Base-by-base conservation (phyloP, 768 basidiomycete species). In the Lactarius evosmus region DNA sequence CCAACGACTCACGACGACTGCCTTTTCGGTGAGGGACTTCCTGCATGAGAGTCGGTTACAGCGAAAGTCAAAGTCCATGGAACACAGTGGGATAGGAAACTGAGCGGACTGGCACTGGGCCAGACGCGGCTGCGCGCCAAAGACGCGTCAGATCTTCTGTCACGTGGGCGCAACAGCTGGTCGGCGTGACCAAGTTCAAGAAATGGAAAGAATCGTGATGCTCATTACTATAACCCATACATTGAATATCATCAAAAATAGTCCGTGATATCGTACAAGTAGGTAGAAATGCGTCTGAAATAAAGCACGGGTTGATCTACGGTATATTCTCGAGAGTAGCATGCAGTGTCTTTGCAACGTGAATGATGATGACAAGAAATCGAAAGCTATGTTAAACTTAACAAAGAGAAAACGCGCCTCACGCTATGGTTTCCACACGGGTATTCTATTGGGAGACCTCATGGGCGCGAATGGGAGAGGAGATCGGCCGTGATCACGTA, bases 11-110 rank as follows among this genome's bases (percentile, higher is more conserved):
- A 93, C 91, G 65, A 94, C 91, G 12, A 94, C 91, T 3, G 91
- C 91, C 73, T 91, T 93, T 69, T 92, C 91, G 2, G 78, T 77
- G 52, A 94, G 73, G 2, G 80, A 66, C 69, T 81, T 81, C 61
- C 91, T 83, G 73, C 90, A 92, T 19, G 83, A 88, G 62, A 91
- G 78, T n/a, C 86, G 81, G 73, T 92, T 92, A 71, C 90, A 92
- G 69, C 84, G 88, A 54, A 91, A 75, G 55, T 91, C 89, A 33
- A 82, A 80, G 73, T 92, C 89, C 89, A 92, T 91, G 53, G 22
- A 17, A 41, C 2, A 11, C 25, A 29, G 56, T 6, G 2, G 32
- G 32, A 40, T 16, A 30, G 12, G 17, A 60, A 38, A 27, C 16
- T 17, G 30, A n/a, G 32, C 27, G 30, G 17, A 53, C 9, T 53